These are phyloP conservation scores for Saccharomycopsis javanensis DNA, from an alignment of 805 yeast genomes.

Conservation along the genomic window DNA sequence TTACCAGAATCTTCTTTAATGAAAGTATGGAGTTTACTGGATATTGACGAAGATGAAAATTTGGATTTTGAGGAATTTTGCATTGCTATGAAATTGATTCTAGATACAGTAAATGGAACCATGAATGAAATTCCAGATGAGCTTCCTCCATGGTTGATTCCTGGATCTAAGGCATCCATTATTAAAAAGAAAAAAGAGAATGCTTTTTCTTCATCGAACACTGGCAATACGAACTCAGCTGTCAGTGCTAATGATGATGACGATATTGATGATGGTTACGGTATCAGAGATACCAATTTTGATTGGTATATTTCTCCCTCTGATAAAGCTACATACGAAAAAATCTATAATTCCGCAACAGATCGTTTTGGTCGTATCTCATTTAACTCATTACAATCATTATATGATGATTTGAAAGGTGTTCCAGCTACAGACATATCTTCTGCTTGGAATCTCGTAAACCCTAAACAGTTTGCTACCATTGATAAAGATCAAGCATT, in stretches of 20 bases:
- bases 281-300: conserved; percentile 53
- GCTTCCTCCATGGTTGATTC: conserved; percentile 88
- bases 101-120: conserved; percentile 78
- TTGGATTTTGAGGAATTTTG: conserved; percentile 97
- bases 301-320: conserved; percentile 96
- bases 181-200: conserved; percentile 59
- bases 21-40: conserved; percentile 84
- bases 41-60: conserved; percentile 84
- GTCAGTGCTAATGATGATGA: conserved; percentile 46
- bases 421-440: conserved; percentile 80
- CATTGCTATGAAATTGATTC: conserved; percentile 90
- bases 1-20: conserved; percentile 69
- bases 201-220: conserved; percentile 29
- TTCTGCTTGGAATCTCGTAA: conserved; percentile 90
- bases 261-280: conserved; percentile 56
- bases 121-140: conserved; percentile 50
- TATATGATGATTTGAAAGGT: conserved; percentile 55
- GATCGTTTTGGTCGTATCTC: conserved; percentile 75
- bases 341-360: conserved; percentile 61
- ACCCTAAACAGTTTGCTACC: conserved; percentile 78
- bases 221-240: conserved; percentile 34
- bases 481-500: conserved; percentile 90
- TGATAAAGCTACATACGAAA: conserved; percentile 69
- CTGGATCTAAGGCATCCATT: conserved; percentile 77
- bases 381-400: conserved; percentile 57